Evolutionary conservation across 306 rosid genomes (phyloP), one percentile per base, ranked within the genome.

Genomic region (Quercus cerris): DNA sequence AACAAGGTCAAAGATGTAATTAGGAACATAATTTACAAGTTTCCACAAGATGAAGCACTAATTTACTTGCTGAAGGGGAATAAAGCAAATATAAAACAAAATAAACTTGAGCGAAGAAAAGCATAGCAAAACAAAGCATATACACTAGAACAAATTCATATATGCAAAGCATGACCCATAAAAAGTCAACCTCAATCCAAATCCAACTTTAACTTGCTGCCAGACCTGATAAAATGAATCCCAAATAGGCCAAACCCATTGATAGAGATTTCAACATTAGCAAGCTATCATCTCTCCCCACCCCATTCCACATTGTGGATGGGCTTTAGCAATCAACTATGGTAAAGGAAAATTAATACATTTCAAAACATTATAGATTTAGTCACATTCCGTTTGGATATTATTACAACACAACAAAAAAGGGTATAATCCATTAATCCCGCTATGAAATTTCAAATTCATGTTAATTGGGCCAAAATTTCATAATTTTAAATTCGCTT

Each of bases 1-100:
- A 82, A 75, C 52, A 80, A 35, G 55, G n/a, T 66, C 63, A n/a
- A 67, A 51, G 74, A 31, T 28, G 38, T 9, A 17, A 61, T 64
- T 52, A 67, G 72, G 12, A 67, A 18, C 51, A 19, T 0, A 35
- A 35, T 67, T 18, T 9, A 35, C 31, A 4, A n/a, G 27, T 35
- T 35, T 8, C 51, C 72, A 30, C 23, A 6, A 18, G 10, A 23
- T 23, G 6, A 59, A 59, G 31, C 66, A 59, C 28, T 17, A 12
- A 59, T 23, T 20, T 59, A 59, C 66, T 23, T 23, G 31, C 30
- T 23, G 2, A 58, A 20, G 6, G n/a, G n/a, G n/a, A n/a, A n/a
- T 23, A 25, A 23, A 59, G 30, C 7, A 23, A 22, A 59, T 25
- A 9, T 59, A 22, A 59, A 59, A 23, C 12, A 59, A 59, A 23